Percentiles rank a stretch among this genome's conserved stretches.
Conservation (phyloP, 1,139 yeast genomes). For the Yamadazyma conglobata region DNA sequence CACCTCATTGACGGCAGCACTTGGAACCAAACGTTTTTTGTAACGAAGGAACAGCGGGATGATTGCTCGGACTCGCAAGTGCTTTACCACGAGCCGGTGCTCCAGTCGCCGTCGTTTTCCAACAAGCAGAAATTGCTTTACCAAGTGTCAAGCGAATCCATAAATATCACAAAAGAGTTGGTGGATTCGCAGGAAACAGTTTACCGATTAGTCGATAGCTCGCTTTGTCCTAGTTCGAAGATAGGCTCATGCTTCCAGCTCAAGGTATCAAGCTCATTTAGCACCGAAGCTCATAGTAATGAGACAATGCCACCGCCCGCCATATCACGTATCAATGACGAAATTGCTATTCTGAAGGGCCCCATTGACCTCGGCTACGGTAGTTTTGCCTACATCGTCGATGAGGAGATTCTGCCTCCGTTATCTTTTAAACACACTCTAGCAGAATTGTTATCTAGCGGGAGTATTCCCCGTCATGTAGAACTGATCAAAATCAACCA, state of each 20-base stretch:
- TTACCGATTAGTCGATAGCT: conserved; percentile 24
- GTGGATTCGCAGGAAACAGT: conserved; percentile 7
- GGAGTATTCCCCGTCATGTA: conserved; percentile 27
- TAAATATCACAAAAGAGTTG: conserved; percentile 24
- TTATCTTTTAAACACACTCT: conserved; percentile 32
- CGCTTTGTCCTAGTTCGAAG: conserved; percentile 33
- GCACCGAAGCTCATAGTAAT: conserved; percentile 22
- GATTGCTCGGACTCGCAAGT: no score
- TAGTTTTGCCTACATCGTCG: conserved; percentile 61
- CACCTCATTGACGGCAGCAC: conserved; percentile 53
- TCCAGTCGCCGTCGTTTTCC: no score
- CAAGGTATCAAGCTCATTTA: conserved; percentile 39
- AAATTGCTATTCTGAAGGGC: conserved; percentile 44
- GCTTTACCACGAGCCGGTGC: no score
- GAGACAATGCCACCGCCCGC: no score
- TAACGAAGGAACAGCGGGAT: conserved; percentile 42
- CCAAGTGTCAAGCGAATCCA: conserved; percentile 59
- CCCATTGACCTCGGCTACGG: conserved; percentile 43
- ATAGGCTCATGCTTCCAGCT: conserved; percentile 41
- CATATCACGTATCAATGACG: conserved; percentile 34
- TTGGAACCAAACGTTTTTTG: conserved; percentile 56
- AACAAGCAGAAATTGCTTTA: conserved; percentile 48
- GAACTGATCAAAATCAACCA: conserved; percentile 33
- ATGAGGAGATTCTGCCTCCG: conserved; percentile 48
- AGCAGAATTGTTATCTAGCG: conserved; percentile 38